Percentiles rank a stretch among this genome's conserved stretches.
These are phyloP conservation scores for Fusarium sp. DNA, from an alignment of 2,329 filamentous ascomycete species.

Conservation along the genomic window DNA sequence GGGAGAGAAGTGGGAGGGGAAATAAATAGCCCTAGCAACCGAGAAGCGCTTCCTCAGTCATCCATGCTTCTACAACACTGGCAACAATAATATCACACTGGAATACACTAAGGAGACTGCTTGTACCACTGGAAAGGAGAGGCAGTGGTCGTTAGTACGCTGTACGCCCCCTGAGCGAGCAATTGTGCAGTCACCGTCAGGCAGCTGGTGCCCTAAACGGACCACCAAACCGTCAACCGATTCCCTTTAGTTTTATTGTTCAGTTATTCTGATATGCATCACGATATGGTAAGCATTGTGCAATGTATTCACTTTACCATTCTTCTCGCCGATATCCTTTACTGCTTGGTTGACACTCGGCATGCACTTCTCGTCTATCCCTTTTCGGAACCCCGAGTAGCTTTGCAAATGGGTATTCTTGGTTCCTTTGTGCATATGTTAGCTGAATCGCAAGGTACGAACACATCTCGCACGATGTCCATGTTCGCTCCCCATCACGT, in stretches of 20 bases:
- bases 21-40: background rate
- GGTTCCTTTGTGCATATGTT: rapidly evolving
- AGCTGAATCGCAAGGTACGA: background rate
- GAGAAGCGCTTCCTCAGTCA: background rate
- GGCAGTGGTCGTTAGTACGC: background rate
- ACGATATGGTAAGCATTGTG: rapidly evolving
- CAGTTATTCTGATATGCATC: rapidly evolving
- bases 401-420: rapidly evolving
- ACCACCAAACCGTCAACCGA: rapidly evolving
- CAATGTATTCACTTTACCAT: background rate
- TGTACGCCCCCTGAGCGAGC: background rate
- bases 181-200: background rate
- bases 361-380: background rate
- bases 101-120: background rate
- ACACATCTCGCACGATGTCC: background rate
- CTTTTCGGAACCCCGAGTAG: rapidly evolving
- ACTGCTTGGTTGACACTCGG: background rate
- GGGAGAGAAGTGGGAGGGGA: background rate
- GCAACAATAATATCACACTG: background rate
- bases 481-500: background rate
- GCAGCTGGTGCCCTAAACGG: background rate
- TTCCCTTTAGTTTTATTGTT: rapidly evolving
- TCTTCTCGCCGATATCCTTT: background rate
- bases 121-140: background rate
- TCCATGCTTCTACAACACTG: background rate